Conservation (phyloP, 208 protist species). For the Leishmania arabica region DNA sequence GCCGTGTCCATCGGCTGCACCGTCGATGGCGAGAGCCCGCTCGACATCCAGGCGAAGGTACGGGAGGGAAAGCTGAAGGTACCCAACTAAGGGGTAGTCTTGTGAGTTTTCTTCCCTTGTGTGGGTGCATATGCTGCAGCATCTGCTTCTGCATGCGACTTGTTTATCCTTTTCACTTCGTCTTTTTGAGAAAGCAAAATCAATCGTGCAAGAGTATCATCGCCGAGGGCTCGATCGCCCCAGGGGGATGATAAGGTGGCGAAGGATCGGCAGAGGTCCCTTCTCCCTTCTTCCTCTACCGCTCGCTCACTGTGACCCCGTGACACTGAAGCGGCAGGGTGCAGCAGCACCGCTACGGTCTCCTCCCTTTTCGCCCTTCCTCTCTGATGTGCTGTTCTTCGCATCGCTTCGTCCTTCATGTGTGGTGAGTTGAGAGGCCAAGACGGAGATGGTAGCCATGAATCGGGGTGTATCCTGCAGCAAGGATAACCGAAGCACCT, state of each 20-base stretch:
- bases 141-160: not conserved
- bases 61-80: conserved; percentile 93
- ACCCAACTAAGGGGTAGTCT: conserved; percentile 43
- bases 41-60: conserved; percentile 95
- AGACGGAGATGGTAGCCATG: not conserved
- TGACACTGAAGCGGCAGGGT: not conserved
- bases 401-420: not conserved
- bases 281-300: conserved; percentile 1
- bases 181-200: conserved; percentile 17
- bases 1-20: conserved; percentile 98
- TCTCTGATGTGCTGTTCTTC: not conserved
- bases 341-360: not conserved
- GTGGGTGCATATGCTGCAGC: not conserved
- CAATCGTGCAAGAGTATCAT: conserved; percentile 1
- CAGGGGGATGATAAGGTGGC: not conserved
- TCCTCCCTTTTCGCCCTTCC: not conserved
- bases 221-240: not conserved
- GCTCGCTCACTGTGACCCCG: not conserved
- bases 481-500: not conserved
- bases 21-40: conserved; percentile 95
- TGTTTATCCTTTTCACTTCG: conserved; percentile 19
- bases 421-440: not conserved
- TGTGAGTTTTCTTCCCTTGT: conserved; percentile 1
- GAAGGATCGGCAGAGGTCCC: not conserved
- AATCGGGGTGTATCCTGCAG: not conserved